Conservation (phyloP, 306 rosid genomes). For the Boehmeria nivea region DNA sequence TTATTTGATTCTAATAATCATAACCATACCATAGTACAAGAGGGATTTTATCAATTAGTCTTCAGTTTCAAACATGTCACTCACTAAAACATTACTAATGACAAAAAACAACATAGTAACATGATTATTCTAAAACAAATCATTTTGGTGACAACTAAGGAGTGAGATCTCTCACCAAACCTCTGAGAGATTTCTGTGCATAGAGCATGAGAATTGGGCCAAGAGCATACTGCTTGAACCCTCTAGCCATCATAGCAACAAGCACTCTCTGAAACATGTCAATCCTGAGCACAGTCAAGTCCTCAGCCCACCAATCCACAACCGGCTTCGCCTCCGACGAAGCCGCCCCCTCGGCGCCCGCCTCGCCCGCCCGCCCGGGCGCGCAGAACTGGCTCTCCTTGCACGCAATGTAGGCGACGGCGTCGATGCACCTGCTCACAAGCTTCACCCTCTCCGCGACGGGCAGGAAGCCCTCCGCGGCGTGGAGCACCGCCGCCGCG, state of each 20-base stretch:
- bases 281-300: constrained; percentile 76
- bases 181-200: constrained; percentile 94
- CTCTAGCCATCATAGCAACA: constrained; percentile 94
- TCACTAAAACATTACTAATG: too few species aligned
- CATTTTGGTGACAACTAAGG: not conserved
- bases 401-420: constrained; percentile 69
- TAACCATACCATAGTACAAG: too few species aligned
- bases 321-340: constrained; percentile 51
- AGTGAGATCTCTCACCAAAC: constrained; percentile 78
- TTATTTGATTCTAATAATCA: too few species aligned
- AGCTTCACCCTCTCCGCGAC: constrained; percentile 69
- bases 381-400: constrained; percentile 63
- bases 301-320: constrained; percentile 99
- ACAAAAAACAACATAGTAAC: not conserved
- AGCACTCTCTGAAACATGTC: constrained; percentile 87
- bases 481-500: constrained; percentile 60
- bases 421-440: constrained; percentile 74
- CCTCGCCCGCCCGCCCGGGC: constrained; percentile 32
- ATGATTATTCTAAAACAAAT: too few species aligned
- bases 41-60: too few species aligned
- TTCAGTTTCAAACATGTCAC: too few species aligned
- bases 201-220: constrained; percentile 92
- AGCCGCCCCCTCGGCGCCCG: constrained; percentile 29
- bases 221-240: constrained; percentile 73
- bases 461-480: constrained; percentile 63